Evolutionary conservation across 1,284 basidiomycete species (phyloP).

Genomic region (Marasmius fiardii): DNA sequence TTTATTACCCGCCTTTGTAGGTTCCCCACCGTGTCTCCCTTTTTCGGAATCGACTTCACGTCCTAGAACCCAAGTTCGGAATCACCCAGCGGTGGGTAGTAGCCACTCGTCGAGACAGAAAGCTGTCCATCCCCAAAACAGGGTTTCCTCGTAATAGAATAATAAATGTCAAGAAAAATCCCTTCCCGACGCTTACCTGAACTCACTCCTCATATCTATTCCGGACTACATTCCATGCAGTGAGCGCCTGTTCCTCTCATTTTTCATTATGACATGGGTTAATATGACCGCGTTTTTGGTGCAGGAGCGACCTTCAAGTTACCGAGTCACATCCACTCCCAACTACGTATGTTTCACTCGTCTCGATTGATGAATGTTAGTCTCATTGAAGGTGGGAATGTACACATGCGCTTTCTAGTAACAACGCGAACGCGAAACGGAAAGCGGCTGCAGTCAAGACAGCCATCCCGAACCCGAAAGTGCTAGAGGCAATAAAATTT

Average conservation of each 20-base stretch:
- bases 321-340: neutral
- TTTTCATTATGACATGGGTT: neutral
- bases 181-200: neutral
- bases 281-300: neutral
- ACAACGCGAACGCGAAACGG: neutral
- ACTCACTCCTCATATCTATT: neutral
- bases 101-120: too few species aligned
- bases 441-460: neutral
- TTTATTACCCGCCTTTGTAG: too few species aligned
- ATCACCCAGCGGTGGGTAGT: too few species aligned
- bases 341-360: neutral
- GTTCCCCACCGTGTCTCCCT: too few species aligned
- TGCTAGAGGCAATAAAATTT: conserved; percentile 26
- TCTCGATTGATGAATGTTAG: neutral
- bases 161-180: neutral
- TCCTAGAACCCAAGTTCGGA: too few species aligned
- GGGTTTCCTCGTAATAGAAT: too few species aligned
- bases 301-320: neutral
- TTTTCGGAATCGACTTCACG: too few species aligned
- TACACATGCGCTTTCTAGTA: neutral
- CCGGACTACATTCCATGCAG: neutral
- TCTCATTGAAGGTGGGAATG: neutral
- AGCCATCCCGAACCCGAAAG: conserved; percentile 3
- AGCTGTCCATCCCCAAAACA: too few species aligned
- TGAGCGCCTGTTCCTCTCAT: neutral